Conservation (phyloP, 2,329 filamentous ascomycete species). For the Colletotrichum truncatum region DNA sequence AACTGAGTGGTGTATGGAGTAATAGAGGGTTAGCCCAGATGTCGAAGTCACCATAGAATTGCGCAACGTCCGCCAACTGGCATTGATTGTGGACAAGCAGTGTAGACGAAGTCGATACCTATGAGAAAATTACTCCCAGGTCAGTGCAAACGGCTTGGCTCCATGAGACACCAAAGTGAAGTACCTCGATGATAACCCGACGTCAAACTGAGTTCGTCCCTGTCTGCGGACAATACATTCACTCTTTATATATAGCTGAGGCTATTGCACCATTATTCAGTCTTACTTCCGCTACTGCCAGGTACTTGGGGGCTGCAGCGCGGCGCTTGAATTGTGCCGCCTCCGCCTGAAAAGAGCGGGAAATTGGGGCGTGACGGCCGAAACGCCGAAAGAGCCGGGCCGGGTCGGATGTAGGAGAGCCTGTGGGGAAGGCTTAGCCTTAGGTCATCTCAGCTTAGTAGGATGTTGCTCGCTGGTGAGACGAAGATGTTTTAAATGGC, state of each 20-base stretch:
- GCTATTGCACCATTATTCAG: no score
- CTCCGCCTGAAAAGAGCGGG: background rate
- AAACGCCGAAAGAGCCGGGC: background rate
- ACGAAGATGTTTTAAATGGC: no score
- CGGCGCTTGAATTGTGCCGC: no score
- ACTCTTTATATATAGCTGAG: no score
- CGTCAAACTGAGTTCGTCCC: no score
- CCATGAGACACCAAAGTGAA: no score
- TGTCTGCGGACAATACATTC: no score
- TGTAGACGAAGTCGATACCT: background rate
- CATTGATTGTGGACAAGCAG: background rate
- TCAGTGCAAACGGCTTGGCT: no score
- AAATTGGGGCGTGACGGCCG: background rate
- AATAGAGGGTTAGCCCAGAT: background rate
- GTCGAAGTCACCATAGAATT: conserved; percentile 15
- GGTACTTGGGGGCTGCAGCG: no score
- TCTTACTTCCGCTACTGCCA: no score
- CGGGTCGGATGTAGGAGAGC: background rate
- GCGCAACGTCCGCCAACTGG: background rate
- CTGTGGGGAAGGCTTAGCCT: background rate
- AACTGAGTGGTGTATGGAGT: background rate
- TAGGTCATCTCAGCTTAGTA: background rate
- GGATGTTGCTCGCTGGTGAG: background rate
- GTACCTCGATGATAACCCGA: no score
- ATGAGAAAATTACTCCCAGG: no score